Base-by-base conservation (phyloP, 1,139 yeast genomes). In the Entelexis sorbosivorans region DNA sequence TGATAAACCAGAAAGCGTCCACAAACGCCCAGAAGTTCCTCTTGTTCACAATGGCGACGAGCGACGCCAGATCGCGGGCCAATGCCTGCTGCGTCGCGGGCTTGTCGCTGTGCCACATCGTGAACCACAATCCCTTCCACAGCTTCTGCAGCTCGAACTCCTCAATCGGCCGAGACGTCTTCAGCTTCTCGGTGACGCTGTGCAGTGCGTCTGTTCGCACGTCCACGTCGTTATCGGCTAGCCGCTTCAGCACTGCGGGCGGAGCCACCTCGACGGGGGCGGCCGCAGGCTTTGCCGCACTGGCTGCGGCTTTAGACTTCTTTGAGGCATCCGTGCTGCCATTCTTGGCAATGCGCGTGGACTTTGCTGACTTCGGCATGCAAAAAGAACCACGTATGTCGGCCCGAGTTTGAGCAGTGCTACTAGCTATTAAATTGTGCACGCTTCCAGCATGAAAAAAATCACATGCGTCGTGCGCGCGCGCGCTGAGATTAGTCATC, bases 21-120 rank as follows among this genome's bases (percentile, higher is more conserved):
- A 79, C 72, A 62, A 88, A 87, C 35, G 71, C 67, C 51, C 70
- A 60, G 61, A 73, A 71, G 63, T 74, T 68, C 39, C 70, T 69
- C 29, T 73, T 71, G 24, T 77, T 70, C 24, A 72, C 69, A 0
- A 55, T 54, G 28, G 60, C 50, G 55, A 75, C 76, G 47, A 91
- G 70, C 47, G 69, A 73, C 0, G 93, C 95, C 56, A 91, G 71
- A 48, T 78, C 79, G 50, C 75, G 78, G 3, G 96, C 95, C 44
- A 91, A 72, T 54, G 81, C 71, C 66, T 88, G 95, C 68, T 91
- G 98, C 29, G 95, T 93, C 59, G 82, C 74, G 31, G 96, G 94
- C 61, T 93, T 78, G 67, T 91, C 98, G 64, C 95, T 78, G 68
- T 83, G 87, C 98, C 98, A 91, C 95, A 91, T 86, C 87, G 80